A percentile compares a stretch with the other conserved stretches of the same genome.
Evolutionary conservation across 2,329 filamentous ascomycete genomes (phyloP).

Genomic region (Chaetomium olivaceum): DNA sequence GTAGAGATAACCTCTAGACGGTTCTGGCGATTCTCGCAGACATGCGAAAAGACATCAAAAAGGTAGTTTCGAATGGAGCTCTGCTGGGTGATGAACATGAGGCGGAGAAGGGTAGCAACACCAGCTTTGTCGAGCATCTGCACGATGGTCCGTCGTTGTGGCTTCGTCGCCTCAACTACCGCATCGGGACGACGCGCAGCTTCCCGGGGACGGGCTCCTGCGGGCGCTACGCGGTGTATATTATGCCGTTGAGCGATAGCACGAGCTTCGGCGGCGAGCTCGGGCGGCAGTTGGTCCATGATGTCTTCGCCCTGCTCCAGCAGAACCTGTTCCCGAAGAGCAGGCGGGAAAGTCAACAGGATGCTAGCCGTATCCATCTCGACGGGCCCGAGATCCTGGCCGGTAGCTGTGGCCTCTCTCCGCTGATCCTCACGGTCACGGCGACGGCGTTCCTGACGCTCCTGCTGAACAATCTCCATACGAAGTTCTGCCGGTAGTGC

Average conservation of each 20-base stretch:
- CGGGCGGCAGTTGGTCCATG: constrained; percentile 78
- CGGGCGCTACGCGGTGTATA: constrained; percentile 32
- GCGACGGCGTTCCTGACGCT: constrained; percentile 83
- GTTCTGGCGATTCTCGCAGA: constrained; percentile 96
- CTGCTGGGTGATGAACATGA: constrained; percentile 96
- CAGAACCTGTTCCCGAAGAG: constrained; percentile 80
- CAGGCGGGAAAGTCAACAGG: constrained; percentile 82
- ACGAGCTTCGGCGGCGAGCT: constrained; percentile 83
- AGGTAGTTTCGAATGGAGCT: constrained; percentile 81
- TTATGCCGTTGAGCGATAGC: constrained; percentile 55
- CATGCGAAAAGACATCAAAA: constrained; percentile 83
- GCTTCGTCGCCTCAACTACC: constrained; percentile 59
- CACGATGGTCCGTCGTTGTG: constrained; percentile 76
- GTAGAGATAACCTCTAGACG: constrained; percentile 91
- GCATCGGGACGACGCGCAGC: constrained; percentile 33
- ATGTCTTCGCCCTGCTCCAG: constrained; percentile 90
- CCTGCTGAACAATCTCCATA: constrained; percentile 85
- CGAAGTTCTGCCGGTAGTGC: constrained; percentile 89
- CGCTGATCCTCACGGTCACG: constrained; percentile 81
- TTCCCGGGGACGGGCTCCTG: constrained; percentile 23
- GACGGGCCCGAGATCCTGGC: constrained; percentile 49
- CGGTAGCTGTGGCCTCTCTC: constrained; percentile 60
- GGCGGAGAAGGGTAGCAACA: constrained; percentile 90
- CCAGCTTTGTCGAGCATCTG: constrained; percentile 98
- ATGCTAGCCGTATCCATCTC: constrained; percentile 96